Percentiles rank a stretch among this genome's conserved stretches.
Conservation (phyloP, 108 stramenopile genomes). For the Nitzschia sp. region DNA sequence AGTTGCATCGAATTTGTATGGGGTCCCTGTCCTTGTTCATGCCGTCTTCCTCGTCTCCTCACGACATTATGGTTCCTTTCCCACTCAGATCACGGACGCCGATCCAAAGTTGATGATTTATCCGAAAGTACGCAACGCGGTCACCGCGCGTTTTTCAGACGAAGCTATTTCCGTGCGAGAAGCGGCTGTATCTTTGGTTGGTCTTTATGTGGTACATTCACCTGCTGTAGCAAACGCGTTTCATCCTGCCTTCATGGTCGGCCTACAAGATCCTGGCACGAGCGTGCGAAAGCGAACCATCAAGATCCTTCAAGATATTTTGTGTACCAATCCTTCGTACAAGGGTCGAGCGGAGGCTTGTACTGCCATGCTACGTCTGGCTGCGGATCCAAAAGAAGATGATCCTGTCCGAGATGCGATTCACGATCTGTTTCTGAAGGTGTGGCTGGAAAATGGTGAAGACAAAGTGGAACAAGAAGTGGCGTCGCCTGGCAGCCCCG, state of each 20-base stretch:
- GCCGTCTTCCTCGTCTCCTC: background rate
- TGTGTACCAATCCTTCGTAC: slow-evolving; percentile 79
- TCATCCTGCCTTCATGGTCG: slow-evolving; percentile 72
- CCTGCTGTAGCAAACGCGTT: slow-evolving; percentile 83
- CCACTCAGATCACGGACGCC: slow-evolving; percentile 65
- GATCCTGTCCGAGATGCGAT: slow-evolving; percentile 91
- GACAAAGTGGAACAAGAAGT: slow-evolving; percentile 7
- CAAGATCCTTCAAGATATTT: slow-evolving; percentile 81
- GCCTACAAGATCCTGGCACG: slow-evolving; percentile 82
- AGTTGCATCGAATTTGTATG: background rate
- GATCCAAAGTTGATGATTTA: slow-evolving; percentile 83
- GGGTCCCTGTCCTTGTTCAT: background rate
- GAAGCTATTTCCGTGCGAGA: slow-evolving; percentile 92
- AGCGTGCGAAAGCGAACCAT: slow-evolving; percentile 84
- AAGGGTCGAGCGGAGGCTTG: slow-evolving; percentile 74
- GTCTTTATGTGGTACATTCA: slow-evolving; percentile 78
- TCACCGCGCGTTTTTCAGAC: slow-evolving; percentile 82
- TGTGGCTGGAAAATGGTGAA: slow-evolving; percentile 67
- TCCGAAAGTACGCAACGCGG: slow-evolving; percentile 64
- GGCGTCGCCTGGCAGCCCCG: background rate
- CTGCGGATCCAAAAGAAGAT: slow-evolving; percentile 91
- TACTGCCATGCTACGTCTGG: slow-evolving; percentile 70
- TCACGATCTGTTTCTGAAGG: slow-evolving; percentile 80
- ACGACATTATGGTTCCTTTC: background rate
- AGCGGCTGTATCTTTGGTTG: slow-evolving; percentile 90